A percentile compares a stretch with the other conserved stretches of the same genome.
These are phyloP conservation scores for Fusarium lateritium DNA, from an alignment of 2,329 filamentous ascomycete species.

Conservation along the genomic window DNA sequence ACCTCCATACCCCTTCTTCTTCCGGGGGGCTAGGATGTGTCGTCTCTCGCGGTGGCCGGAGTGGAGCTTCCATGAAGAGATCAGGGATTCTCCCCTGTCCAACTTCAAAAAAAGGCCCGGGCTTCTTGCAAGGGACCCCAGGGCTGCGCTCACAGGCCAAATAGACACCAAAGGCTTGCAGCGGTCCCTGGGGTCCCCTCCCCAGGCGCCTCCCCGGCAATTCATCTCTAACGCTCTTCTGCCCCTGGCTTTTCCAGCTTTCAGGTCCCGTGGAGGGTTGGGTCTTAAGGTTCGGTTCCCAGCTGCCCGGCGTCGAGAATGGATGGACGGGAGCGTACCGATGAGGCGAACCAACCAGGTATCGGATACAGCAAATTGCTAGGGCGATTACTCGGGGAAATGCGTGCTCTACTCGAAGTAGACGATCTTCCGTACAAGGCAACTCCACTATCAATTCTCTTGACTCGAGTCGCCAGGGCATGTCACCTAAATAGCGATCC, in stretches of 20 bases:
- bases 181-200: constrained; percentile 19
- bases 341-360: constrained; percentile 18
- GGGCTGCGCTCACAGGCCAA: constrained; percentile 32
- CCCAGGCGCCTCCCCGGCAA: constrained; percentile 24
- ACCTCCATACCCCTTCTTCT: constrained; percentile 38
- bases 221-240: constrained; percentile 27
- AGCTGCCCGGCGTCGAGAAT: constrained; percentile 17
- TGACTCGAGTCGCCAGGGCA: constrained; percentile 39
- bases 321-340: constrained; percentile 30
- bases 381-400: constrained; percentile 19
- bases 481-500: constrained; percentile 10
- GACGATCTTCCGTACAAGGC: constrained; percentile 21
- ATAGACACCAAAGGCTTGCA: constrained; percentile 23
- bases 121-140: constrained; percentile 36
- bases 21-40: constrained; percentile 23
- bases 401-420: constrained; percentile 6
- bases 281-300: constrained; percentile 15
- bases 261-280: constrained; percentile 21
- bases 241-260: constrained; percentile 30
- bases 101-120: constrained; percentile 30
- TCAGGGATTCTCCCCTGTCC: constrained; percentile 28
- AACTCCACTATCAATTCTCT: constrained; percentile 35
- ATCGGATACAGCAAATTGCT: neutral
- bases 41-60: constrained; percentile 40
- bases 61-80: constrained; percentile 40